A percentile compares a stretch with the other conserved stretches of the same genome.
phyloP scores from a whole-genome alignment of 108 stramenopile genomes.

The Nitzschia sp. region DNA sequence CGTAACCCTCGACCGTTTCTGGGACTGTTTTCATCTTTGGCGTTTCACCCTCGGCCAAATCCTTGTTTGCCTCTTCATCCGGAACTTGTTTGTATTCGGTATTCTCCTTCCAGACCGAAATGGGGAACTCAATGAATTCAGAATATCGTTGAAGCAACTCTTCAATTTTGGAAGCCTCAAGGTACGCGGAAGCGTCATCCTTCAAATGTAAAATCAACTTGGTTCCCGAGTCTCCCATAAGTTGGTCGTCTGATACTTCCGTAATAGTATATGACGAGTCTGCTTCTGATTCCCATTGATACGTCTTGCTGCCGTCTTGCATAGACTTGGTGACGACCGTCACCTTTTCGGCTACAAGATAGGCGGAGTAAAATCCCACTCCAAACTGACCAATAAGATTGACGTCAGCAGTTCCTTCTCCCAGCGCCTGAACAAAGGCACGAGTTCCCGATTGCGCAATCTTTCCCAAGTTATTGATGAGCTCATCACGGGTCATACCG shows the following conservation, averaged over 20 bases:
- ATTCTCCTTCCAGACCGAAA: slow-evolving; percentile 93
- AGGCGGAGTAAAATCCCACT: slow-evolving; percentile 99
- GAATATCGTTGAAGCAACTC: slow-evolving; percentile 87
- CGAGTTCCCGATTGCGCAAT: slow-evolving; percentile 94
- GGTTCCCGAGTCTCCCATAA: slow-evolving; percentile 76
- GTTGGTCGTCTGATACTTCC: slow-evolving; percentile 50
- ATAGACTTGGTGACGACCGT: slow-evolving; percentile 91
- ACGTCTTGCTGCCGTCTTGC: slow-evolving; percentile 61
- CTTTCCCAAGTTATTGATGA: slow-evolving; percentile 93
- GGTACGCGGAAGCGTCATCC: slow-evolving; percentile 82
- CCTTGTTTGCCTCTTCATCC: slow-evolving; percentile 94
- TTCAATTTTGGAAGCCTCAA: slow-evolving; percentile 76
- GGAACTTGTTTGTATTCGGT: slow-evolving; percentile 94
- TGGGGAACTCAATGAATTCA: slow-evolving; percentile 97
- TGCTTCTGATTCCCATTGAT: slow-evolving; percentile 80
- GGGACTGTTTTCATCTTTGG: slow-evolving; percentile 97
- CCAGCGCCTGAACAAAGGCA: slow-evolving; percentile 86
- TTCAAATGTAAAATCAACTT: slow-evolving; percentile 87
- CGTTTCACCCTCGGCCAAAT: slow-evolving; percentile 76
- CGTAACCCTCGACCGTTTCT: slow-evolving; percentile 83
- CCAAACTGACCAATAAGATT: slow-evolving; percentile 99
- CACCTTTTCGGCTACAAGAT: slow-evolving; percentile 95
- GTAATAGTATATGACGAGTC: slow-evolving; percentile 76
- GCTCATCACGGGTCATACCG: slow-evolving; percentile 94
- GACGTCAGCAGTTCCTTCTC: slow-evolving; percentile 80